Evolutionary conservation across 257 asterid species (phyloP), one percentile per base, ranked within the genome.

Genomic region (Ehretia macrophylla): DNA sequence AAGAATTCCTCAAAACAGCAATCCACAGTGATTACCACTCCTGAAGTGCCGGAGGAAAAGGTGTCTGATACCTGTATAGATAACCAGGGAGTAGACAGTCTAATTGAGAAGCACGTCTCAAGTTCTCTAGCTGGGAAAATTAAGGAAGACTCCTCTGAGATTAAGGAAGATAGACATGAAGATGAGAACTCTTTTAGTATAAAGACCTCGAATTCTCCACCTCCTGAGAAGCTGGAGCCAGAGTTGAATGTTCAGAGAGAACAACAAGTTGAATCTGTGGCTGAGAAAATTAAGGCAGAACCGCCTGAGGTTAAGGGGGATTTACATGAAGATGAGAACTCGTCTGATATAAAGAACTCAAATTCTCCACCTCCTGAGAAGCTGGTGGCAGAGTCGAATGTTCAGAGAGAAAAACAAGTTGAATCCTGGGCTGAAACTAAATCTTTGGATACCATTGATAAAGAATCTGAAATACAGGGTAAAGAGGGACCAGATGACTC

Each of bases 31-130:
- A 42, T 42, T 42, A 16, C 10, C 3, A 42, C 14, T 42, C 47
- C 47, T 42, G 72, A n/a, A n/a, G n/a, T n/a, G n/a, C n/a, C n/a
- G n/a, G n/a, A 63, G 72, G 72, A 45, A 59, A 73, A 71, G 54
- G 37, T 12, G 11, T 32, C 60, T 20, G 64, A 65, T 62, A 39
- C 50, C 21, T 74, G 51, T 51, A 64, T 44, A 63, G 57, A 32
- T n/a, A n/a, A n/a, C n/a, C n/a, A n/a, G 32, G 68, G 67, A 8
- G 59, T 35, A 51, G 70, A 20, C 35, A 76, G 8, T 19, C 1
- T 20, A 3, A 18, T 50, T 50, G 55, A 50, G 14, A 8, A 50
- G 5, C 17, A n/a, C 8, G 27, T 16, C 18, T 4, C 4, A 17
- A 50, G 6, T 11, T n/a, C n/a, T n/a, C n/a, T n/a, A n/a, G n/a